Evolutionary conservation across 2,329 filamentous ascomycete genomes (phyloP), one percentile per base, ranked within the genome.

Genomic region (Trichoderma sp.): DNA sequence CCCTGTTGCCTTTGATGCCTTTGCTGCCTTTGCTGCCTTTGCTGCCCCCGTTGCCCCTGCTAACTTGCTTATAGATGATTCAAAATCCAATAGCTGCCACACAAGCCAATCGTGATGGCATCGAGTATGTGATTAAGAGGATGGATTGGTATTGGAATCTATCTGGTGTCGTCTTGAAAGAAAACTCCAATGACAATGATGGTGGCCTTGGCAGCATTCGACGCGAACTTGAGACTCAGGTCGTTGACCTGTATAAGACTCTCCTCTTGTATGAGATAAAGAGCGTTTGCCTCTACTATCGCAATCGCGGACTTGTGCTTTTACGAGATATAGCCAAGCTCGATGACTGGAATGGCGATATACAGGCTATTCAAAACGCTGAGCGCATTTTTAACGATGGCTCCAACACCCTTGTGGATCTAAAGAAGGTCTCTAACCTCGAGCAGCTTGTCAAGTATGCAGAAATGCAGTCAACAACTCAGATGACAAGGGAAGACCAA

Each of bases 221-320:
- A 57, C n/a, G 3, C 52, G 53, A 76, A 58, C 60, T 77, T 29
- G 68, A 79, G 58, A 69, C 72, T 13, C 66, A 63, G 7, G 73
- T 83, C n/a, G 61, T 78, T 29, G 40, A 76, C 27, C 77, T 83
- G 27, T 83, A 83, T 71, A 73, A 77, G 64, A 75, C 72, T 59
- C 76, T 84, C 35, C 76, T 83, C 27, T 60, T 71, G 2, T 83
- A 81, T 72, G 76, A 80, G 72, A 81, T 83, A 66, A 81, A 80
- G 72, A 83, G 79, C 69, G 73, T 81, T 58, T 79, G 74, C 63
- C 76, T 73, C 14, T 82, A 79, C 72, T 76, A 79, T 70, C 75
- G 76, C 19, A 74, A 77, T 35, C 75, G 72, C 52, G 66, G 71
- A 10, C 21, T 73, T 11, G 74, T 72, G n/a, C 74, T 81, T 40